phyloP scores from a whole-genome alignment of 2,329 filamentous ascomycete species.

The Coniochaeta hoffmannii region DNA sequence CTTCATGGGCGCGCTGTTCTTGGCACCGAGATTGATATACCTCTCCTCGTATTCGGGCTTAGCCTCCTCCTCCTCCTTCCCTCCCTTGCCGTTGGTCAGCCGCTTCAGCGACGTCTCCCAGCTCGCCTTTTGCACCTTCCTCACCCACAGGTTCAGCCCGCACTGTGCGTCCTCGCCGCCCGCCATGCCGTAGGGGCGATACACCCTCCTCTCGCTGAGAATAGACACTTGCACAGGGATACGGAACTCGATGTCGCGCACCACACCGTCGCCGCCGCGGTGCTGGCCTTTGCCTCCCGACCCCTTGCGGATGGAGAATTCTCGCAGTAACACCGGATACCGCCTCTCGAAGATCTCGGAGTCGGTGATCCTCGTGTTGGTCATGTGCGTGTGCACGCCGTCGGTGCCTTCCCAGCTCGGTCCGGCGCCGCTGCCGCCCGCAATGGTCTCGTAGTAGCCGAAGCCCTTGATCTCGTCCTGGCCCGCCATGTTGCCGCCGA shows the following conservation, averaged over 20 bases:
- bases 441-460: slow-evolving; percentile 83
- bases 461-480: slow-evolving; percentile 62
- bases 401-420: slow-evolving; percentile 65
- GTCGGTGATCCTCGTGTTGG: slow-evolving; percentile 78
- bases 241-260: slow-evolving; percentile 75
- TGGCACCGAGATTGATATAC: slow-evolving; percentile 66
- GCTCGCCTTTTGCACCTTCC: slow-evolving; percentile 55
- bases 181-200: slow-evolving; percentile 72
- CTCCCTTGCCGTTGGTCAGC: slow-evolving; percentile 21
- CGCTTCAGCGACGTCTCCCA: slow-evolving; percentile 36
- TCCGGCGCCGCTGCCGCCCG: slow-evolving; percentile 68
- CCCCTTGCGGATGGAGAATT: slow-evolving; percentile 58
- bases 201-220: slow-evolving; percentile 67
- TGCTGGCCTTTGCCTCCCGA: slow-evolving; percentile 60
- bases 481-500: slow-evolving; percentile 57
- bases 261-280: slow-evolving; percentile 66
- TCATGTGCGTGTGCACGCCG: slow-evolving; percentile 81
- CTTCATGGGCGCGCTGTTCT: slow-evolving; percentile 73
- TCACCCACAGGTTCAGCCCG: slow-evolving; percentile 82
- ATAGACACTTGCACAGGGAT: slow-evolving; percentile 73
- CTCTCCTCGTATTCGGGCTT: slow-evolving; percentile 47
- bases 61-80: slow-evolving; percentile 18
- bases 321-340: slow-evolving; percentile 64
- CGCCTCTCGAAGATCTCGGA: slow-evolving; percentile 71
- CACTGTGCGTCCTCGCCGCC: slow-evolving; percentile 74